Evolutionary conservation across 495 filamentous ascomycete species (phyloP), one percentile per base, ranked within the genome.

Genomic region (Poronia punctata): DNA sequence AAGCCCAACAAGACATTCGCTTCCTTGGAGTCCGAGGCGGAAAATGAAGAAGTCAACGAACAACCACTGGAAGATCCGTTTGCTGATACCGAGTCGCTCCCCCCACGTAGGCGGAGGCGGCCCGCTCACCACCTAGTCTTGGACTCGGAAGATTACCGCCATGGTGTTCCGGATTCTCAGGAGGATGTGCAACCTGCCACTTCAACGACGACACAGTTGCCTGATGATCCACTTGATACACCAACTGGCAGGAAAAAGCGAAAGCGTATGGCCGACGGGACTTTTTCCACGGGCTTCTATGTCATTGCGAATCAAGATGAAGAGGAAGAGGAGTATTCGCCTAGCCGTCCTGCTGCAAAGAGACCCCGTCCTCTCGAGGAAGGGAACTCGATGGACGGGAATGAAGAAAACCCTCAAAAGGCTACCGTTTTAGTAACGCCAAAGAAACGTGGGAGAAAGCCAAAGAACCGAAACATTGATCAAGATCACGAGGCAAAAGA

Each of bases 1-100:
- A 57, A 57, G 22, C 54, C 54, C 19, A 58, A 58, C 43, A 52
- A 52, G 43, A 54, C 48, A 20, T 52, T 52, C 16, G 48, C 48
- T 11, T 42, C 35, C 10, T 14, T 48, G 14, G 54, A 54, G 12
- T 54, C 51, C 12, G 51, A 52, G 14, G 45, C 38, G 19, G 54
- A 57, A 36, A 43, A 51, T 37, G 48, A 57, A 4, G 47, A 53
- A 5, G 35, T 48, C n/a, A 35, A 15, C 17, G 34, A 46, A 7
- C 51, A 53, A 14, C 51, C 39, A 24, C 31, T 47, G 8, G 51
- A 57, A 20, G 48, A 54, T 12, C 54, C 39, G 16, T 49, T 52
- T 33, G 31, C 30, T 20, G 24, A 45, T 11, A 52, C 47, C 9
- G 42, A 42, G 25, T 23, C 43, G 5, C 28, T 32, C n/a, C 50